Evolutionary conservation across 176 grass and related monocot genomes (phyloP).

Genomic region (Lolium multiflorum): DNA sequence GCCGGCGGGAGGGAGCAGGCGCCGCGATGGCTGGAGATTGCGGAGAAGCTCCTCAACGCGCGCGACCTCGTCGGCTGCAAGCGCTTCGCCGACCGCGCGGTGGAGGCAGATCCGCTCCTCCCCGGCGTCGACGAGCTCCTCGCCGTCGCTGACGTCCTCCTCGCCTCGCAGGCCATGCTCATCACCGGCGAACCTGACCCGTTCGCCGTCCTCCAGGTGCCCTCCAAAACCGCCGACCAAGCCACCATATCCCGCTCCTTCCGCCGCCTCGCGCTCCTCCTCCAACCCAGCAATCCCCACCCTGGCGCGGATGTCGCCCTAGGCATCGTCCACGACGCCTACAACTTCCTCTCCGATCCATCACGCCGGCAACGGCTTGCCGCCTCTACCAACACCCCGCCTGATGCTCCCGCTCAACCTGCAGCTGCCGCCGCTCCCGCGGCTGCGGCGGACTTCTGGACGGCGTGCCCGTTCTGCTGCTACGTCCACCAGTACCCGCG

Average conservation of each 20-base stretch:
- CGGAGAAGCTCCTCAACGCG: slow-evolving; percentile 72
- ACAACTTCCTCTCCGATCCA: slow-evolving; percentile 54
- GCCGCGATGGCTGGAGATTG: slow-evolving; percentile 81
- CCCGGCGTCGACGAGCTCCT: slow-evolving; percentile 89
- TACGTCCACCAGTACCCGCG: slow-evolving; percentile 74
- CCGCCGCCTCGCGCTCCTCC: slow-evolving; percentile 70
- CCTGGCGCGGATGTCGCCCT: slow-evolving; percentile 55
- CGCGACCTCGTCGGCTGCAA: slow-evolving; percentile 93
- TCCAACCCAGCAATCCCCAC: slow-evolving; percentile 45
- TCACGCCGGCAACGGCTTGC: slow-evolving; percentile 33
- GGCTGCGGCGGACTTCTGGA: slow-evolving; percentile 67
- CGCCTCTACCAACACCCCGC: background rate
- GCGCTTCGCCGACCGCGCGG: slow-evolving; percentile 86
- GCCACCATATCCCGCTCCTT: slow-evolving; percentile 48
- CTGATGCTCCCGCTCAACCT: slow-evolving; percentile 14
- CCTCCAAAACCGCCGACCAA: slow-evolving; percentile 40
- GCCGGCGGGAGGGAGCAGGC: slow-evolving; percentile 61
- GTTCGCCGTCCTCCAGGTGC: slow-evolving; percentile 67
- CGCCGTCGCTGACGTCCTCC: slow-evolving; percentile 87
- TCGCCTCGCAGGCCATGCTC: slow-evolving; percentile 71
- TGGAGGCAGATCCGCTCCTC: slow-evolving; percentile 86
- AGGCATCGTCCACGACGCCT: slow-evolving; percentile 60
- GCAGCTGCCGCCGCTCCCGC: slow-evolving; percentile 19
- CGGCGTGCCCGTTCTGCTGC: slow-evolving; percentile 81
- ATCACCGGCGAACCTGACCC: slow-evolving; percentile 49